A percentile compares a stretch with the other conserved stretches of the same genome.
These are phyloP conservation scores for Erigeron canadensis DNA, from an alignment of 129 eudicot genomes.

Conservation along the genomic window DNA sequence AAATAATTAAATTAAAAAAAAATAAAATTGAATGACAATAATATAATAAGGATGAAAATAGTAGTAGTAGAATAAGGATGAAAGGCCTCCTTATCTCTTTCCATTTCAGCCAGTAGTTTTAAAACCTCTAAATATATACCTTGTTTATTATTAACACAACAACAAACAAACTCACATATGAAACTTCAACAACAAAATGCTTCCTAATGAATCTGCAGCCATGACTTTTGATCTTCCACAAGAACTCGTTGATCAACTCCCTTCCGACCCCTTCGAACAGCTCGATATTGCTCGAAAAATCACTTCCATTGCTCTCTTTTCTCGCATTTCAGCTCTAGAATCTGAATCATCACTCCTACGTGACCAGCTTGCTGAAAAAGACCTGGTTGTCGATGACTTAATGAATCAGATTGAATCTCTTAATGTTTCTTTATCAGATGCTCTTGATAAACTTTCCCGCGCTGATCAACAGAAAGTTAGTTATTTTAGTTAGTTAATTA, in stretches of 20 bases:
- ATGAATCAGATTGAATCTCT: conserved; percentile 67
- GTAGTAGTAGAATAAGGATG: too few relatives aligned
- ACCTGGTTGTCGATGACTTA: conserved; percentile 57
- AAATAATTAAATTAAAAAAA: too few relatives aligned
- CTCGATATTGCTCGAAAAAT: conserved; percentile 92
- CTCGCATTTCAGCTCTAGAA: conserved; percentile 89
- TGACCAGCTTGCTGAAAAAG: conserved; percentile 55
- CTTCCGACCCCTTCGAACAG: conserved; percentile 91
- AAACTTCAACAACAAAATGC: conserved; percentile 26
- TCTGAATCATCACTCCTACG: conserved; percentile 69
- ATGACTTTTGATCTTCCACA: conserved; percentile 73
- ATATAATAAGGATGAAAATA: too few relatives aligned
- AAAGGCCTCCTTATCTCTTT: conserved; percentile 37
- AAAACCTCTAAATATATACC: not conserved
- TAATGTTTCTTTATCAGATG: conserved; percentile 52
- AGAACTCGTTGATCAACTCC: conserved; percentile 65
- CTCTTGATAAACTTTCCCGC: conserved; percentile 48
- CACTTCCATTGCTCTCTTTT: conserved; percentile 94
- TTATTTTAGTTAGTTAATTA: not conserved
- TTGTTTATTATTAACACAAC: too few relatives aligned
- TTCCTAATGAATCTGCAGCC: conserved; percentile 39
- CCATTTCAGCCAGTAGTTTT: conserved; percentile 28
- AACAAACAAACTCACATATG: not conserved
- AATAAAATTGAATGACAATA: too few relatives aligned
- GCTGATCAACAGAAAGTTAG: conserved; percentile 73